Base-by-base conservation (phyloP, 2,329 filamentous ascomycete species). In the Phoma sp. region DNA sequence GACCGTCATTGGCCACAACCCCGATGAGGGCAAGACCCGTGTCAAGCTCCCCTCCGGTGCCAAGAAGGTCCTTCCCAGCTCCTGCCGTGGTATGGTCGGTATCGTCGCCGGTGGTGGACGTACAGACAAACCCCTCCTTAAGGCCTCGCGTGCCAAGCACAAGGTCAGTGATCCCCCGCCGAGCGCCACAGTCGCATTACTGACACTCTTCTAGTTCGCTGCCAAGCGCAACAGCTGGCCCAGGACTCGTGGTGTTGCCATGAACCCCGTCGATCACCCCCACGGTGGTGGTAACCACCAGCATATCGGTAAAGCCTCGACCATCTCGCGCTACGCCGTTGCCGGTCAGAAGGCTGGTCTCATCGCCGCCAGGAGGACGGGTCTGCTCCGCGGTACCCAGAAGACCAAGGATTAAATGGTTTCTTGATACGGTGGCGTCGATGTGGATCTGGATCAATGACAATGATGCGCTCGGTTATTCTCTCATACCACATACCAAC, bases 211-310 rank as follows among this genome's bases (percentile, higher is more conserved):
- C 38, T 39, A 74, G 91, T 99, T 96, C 85, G 92, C 93, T 74
- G 96, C 97, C 85, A 99, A 99, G 92, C 92, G 95, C 80, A 98
- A 99, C 92, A 94, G 88, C 79, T 99, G 95, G 95, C 95, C 95
- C 84, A 97, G 96, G 91, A 99, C 95, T 87, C 94, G 95, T 95
- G 95, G 95, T 97, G 95, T 99, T 89, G 95, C 95, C 83, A 99
- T 99, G 95, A 99, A 99, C 86, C 95, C 95, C 76, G 95, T 99
- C 77, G 95, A 99, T 85, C 95, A 99, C 88, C 81, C 81, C 74
- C 81, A 83, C 78, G 81, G 81, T 80, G 81, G 81, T 82, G 94
- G 95, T 96, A 98, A 99, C 89, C 95, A 99, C 84, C 95, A 99
- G 87, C 95, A 99, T 84, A 97, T 97, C 78, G 93, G 95, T 90